Conservation (phyloP, 306 rosid genomes). For the Dryas octopetala region DNA sequence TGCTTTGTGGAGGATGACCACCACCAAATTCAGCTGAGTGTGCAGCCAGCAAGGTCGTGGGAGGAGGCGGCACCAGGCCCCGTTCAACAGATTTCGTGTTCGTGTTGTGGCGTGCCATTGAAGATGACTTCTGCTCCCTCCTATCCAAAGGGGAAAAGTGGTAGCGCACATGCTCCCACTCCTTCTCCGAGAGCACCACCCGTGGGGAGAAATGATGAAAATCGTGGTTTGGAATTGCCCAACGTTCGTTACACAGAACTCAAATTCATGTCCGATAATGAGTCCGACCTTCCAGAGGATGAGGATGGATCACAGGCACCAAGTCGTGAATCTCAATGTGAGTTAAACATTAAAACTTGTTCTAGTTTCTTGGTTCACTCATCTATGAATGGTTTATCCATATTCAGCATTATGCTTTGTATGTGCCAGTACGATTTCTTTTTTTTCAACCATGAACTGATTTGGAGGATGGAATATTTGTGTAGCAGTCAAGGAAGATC, state of each 20-base stretch:
- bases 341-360: conserved; percentile 23
- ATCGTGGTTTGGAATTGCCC: conserved; percentile 42
- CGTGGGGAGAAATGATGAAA: conserved; percentile 24
- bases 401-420: too few species aligned
- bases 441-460: not conserved
- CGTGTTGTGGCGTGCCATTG: conserved; percentile 76
- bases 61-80: conserved; percentile 39
- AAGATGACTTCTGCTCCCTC: conserved; percentile 43
- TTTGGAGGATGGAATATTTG: conserved; percentile 7
- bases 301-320: conserved; percentile 30
- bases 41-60: conserved; percentile 19
- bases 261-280: conserved; percentile 38
- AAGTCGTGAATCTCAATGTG: conserved; percentile 32
- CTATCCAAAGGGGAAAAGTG: conserved; percentile 27
- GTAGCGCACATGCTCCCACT: conserved; percentile 44
- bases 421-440: not conserved
- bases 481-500: conserved; percentile 54
- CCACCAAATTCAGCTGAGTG: conserved; percentile 47
- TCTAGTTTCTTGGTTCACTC: not conserved
- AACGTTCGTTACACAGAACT: conserved; percentile 42
- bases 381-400: too few species aligned
- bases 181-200: conserved; percentile 78
- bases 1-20: conserved; percentile 63
- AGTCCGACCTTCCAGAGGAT: conserved; percentile 37
- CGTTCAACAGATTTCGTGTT: conserved; percentile 31